Percentiles rank a stretch among this genome's conserved stretches.
Evolutionary conservation across 2,329 filamentous ascomycete species (phyloP).

Genomic region (Hypoxylon sp.): DNA sequence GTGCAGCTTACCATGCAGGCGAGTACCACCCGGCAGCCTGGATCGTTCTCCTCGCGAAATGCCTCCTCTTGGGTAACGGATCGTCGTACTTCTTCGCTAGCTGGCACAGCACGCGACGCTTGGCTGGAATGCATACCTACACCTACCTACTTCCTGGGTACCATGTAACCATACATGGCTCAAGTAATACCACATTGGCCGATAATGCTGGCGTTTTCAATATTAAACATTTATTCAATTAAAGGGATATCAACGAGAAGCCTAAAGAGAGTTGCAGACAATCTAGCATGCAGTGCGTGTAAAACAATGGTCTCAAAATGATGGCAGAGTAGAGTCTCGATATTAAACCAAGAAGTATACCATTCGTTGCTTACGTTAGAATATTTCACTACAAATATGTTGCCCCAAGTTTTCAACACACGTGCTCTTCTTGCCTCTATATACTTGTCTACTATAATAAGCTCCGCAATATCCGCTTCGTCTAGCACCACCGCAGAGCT

Average conservation of each 20-base stretch:
- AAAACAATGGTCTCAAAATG: background rate
- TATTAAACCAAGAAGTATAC: background rate
- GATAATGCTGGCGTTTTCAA: background rate
- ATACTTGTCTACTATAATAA: background rate
- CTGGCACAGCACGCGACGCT: background rate
- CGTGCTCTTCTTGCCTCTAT: background rate
- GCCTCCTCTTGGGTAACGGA: background rate
- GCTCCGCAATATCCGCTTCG: background rate
- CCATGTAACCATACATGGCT: background rate
- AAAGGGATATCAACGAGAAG: background rate
- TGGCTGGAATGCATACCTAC: background rate
- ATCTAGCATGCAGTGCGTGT: background rate
- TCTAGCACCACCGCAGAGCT: background rate
- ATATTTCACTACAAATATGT: background rate
- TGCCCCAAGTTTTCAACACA: background rate
- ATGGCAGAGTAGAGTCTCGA: background rate
- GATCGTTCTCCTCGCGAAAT: background rate
- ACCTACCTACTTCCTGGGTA: no score
- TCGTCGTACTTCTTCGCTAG: background rate
- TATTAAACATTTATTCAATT: background rate
- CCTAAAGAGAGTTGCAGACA: background rate
- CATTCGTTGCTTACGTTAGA: background rate
- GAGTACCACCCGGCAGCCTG: background rate
- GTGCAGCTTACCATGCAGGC: background rate
- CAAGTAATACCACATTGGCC: background rate